Conservation (phyloP, 371 early-diverging fungal genomes). For the Capillidium rhysosporum region DNA sequence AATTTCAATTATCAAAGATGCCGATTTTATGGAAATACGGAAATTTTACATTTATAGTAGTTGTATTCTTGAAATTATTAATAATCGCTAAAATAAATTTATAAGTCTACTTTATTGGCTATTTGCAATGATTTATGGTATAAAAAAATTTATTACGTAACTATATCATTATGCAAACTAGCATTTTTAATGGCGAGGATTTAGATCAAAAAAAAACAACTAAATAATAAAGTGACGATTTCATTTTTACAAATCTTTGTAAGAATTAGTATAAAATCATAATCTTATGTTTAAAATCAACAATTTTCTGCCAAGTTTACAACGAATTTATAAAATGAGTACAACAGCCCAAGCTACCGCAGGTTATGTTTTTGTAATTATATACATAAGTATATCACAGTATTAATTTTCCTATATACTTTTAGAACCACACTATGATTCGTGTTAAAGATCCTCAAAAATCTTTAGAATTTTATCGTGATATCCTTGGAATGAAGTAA, state of each 20-base stretch:
- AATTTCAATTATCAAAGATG: too few relatives aligned
- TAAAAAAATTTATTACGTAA: too few relatives aligned
- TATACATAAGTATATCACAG: background rate
- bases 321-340: background rate
- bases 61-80: too few relatives aligned
- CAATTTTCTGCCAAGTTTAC: background rate
- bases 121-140: too few relatives aligned
- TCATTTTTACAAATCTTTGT: background rate
- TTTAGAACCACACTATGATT: slow-evolving; percentile 59
- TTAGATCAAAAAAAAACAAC: too few relatives aligned
- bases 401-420: too few relatives aligned
- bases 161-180: too few relatives aligned
- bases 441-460: slow-evolving; percentile 61
- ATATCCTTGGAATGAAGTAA: slow-evolving; percentile 69
- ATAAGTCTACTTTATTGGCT: too few relatives aligned
- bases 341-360: background rate
- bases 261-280: background rate
- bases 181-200: too few relatives aligned
- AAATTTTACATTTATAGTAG: too few relatives aligned
- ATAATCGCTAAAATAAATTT: too few relatives aligned
- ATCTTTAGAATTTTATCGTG: slow-evolving; percentile 53
- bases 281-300: background rate
- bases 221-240: background rate
- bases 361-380: slow-evolving; percentile 1
- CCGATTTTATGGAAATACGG: too few relatives aligned